Evolutionary conservation across 768 basidiomycete species (phyloP).

Genomic region (Rhodosporidiobolus sp.): DNA sequence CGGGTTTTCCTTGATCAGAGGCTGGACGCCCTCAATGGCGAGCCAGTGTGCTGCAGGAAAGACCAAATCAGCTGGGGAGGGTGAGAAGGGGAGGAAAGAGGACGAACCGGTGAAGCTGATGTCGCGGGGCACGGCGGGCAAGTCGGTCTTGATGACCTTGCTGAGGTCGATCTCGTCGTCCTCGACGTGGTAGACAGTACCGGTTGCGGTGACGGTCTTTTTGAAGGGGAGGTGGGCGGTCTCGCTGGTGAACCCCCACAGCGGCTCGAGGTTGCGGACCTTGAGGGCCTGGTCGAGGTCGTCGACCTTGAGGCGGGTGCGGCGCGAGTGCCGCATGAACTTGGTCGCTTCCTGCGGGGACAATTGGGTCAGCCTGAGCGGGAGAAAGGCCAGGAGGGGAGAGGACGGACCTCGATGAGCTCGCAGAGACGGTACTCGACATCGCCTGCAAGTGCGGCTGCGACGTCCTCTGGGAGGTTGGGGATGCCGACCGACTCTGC

Average conservation of each 20-base stretch:
- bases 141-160: conserved; percentile 78
- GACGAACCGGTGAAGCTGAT: conserved; percentile 65
- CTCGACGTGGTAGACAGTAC: conserved; percentile 84
- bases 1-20: conserved; percentile 92
- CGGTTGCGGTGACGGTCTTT: conserved; percentile 59
- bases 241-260: conserved; percentile 72
- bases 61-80: conserved; percentile 6
- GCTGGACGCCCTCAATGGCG: conserved; percentile 95
- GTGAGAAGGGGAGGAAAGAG: neutral
- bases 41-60: conserved; percentile 77
- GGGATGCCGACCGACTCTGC: conserved; percentile 81
- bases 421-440: conserved; percentile 96
- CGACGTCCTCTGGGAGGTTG: conserved; percentile 70
- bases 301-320: conserved; percentile 80
- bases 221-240: conserved; percentile 51
- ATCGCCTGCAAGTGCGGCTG: conserved; percentile 83
- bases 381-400: neutral
- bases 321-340: conserved; percentile 89
- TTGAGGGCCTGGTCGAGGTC: conserved; percentile 93
- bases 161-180: conserved; percentile 98
- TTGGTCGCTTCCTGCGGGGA: conserved; percentile 78
- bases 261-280: conserved; percentile 90
- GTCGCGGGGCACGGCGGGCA: conserved; percentile 73
- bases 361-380: conserved; percentile 7
- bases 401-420: conserved; percentile 70